These are phyloP conservation scores for Ceratocystis eucalypticola DNA, from an alignment of 2,329 filamentous ascomycete genomes.

Conservation along the genomic window DNA sequence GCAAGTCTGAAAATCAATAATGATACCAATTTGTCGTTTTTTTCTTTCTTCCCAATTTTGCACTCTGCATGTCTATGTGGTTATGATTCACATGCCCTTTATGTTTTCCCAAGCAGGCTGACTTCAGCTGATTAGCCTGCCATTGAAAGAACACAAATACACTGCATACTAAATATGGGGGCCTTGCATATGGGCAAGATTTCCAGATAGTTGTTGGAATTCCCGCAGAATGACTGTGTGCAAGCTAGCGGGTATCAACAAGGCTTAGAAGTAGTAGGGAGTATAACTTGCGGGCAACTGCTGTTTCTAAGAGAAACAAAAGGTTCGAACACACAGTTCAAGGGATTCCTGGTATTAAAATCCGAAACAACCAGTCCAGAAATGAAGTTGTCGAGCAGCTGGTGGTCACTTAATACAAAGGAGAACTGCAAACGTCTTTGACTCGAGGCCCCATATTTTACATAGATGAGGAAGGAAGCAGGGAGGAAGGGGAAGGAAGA, in stretches of 20 bases:
- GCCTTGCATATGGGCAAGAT: neutral
- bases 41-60: neutral
- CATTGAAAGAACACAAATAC: neutral
- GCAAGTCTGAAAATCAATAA: neutral
- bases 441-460: neutral
- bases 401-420: neutral
- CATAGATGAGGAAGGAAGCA: neutral
- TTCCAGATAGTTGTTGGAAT: neutral
- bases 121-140: neutral
- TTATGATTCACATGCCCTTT: neutral
- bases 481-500: neutral
- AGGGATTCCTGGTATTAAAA: neutral
- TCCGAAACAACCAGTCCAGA: neutral
- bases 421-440: neutral
- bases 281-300: neutral
- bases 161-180: neutral
- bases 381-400: neutral
- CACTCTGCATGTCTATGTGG: neutral
- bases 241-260: neutral
- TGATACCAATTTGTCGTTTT: neutral
- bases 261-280: neutral
- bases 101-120: neutral
- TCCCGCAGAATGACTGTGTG: neutral
- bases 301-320: neutral
- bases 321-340: neutral